Evolutionary conservation across 805 yeast species (phyloP).

Genomic region (Candida dendrica): DNA sequence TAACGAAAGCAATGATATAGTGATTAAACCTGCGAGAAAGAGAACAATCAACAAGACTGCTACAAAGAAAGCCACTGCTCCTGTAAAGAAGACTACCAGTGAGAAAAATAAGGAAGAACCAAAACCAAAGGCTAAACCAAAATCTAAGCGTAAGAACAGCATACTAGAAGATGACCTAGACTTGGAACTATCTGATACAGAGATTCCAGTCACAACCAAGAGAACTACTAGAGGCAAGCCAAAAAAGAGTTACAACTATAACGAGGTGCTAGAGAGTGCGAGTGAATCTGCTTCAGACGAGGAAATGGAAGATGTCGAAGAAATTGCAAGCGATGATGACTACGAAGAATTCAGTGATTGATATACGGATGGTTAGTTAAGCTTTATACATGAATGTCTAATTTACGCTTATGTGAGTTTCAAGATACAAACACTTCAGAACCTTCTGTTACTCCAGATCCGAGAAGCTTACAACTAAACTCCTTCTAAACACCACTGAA

Average conservation of each 20-base stretch:
- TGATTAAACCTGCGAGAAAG: constrained; percentile 1
- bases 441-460: no score
- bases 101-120: no score
- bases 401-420: no score
- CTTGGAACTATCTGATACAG: constrained; percentile 4
- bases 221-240: constrained; percentile 15
- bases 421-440: no score
- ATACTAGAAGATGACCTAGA: constrained; percentile 1
- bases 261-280: constrained; percentile 2
- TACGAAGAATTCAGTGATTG: neutral
- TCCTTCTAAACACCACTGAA: no score
- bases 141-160: constrained; percentile 1
- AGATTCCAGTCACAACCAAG: constrained; percentile 6
- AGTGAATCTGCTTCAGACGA: constrained; percentile 3
- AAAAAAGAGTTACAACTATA: constrained; percentile 7
- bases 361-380: no score
- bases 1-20: neutral
- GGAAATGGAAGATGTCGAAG: neutral
- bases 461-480: no score
- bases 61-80: neutral
- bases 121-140: neutral
- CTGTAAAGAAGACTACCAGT: no score
- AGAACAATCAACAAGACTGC: constrained; percentile 2
- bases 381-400: no score
- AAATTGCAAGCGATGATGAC: constrained; percentile 9